Evolutionary conservation across 202 grass and related monocot genomes (phyloP).

Genomic region (Eragrostis tef): DNA sequence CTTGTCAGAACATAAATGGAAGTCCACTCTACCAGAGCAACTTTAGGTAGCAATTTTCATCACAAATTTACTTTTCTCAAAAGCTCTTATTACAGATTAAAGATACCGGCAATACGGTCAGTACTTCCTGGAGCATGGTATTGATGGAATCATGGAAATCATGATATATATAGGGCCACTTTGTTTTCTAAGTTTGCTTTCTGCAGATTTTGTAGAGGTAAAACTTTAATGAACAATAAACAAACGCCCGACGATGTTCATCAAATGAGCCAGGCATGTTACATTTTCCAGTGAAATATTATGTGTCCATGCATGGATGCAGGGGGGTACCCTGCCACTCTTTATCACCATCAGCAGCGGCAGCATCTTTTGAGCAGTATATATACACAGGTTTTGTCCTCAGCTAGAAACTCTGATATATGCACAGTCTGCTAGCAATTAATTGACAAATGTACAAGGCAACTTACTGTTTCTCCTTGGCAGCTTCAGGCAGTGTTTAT

Average conservation of each 20-base stretch:
- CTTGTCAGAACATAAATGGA: slow-evolving; percentile 50
- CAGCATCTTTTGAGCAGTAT: slow-evolving; percentile 74
- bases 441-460: slow-evolving; percentile 66
- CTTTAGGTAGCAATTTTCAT: slow-evolving; percentile 52
- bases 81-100: slow-evolving; percentile 51
- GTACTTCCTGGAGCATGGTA: slow-evolving; percentile 49
- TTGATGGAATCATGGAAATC: slow-evolving; percentile 51
- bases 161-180: slow-evolving; percentile 39
- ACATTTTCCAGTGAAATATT: slow-evolving; percentile 63
- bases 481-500: slow-evolving; percentile 43
- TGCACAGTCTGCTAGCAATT: slow-evolving; percentile 55
- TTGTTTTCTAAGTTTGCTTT: slow-evolving; percentile 44
- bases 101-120: slow-evolving; percentile 64
- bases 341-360: slow-evolving; percentile 53
- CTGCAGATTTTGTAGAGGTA: slow-evolving; percentile 7
- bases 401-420: slow-evolving; percentile 56
- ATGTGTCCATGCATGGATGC: slow-evolving; percentile 46
- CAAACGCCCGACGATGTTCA: neutral
- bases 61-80: slow-evolving; percentile 47
- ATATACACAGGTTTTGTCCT: slow-evolving; percentile 81
- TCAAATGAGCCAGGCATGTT: slow-evolving; percentile 44
- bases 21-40: slow-evolving; percentile 36
- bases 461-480: slow-evolving; percentile 51
- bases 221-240: slow-evolving; percentile 13
- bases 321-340: slow-evolving; percentile 51